Base-by-base conservation (phyloP, 768 basidiomycete genomes). In the Collybia nuda region DNA sequence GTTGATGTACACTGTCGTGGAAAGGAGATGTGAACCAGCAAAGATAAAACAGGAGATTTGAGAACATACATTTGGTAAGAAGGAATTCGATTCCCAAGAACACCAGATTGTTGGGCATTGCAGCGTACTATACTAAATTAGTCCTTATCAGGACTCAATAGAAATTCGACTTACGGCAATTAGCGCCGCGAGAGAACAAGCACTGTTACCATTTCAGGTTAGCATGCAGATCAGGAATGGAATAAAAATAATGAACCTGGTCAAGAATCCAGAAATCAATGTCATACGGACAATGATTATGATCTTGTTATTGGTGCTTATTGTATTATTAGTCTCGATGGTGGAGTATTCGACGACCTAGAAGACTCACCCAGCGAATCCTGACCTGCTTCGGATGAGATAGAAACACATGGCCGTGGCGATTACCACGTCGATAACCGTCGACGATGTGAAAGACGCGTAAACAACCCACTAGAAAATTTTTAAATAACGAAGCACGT, bases 1-100 rank as follows among this genome's bases (percentile, higher is more conserved):
- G 50, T 64, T 65, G 52, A 63, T 59, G 40, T 68, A 68, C 15
- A 67, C 66, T 68, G 46, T 17, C 17, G 17, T 15, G 9, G 39
- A 18, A 5, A 11, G 3, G 9, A 11, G 14, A 11, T 11, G 32
- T 11, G 9, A 32, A 17, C 28, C 39, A 23, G 41, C 8, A 18
- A 21, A 12, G 23, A 8, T 0, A 15, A 52, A 18, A 22, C 6
- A 36, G 18, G n/a, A 42, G 35, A 1, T 12, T 17, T 26, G 29
- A 19, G 32, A 36, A 19, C 59, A 21, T 39, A 60, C 61, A 36
- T 54, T 60, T 60, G 7, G 61, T 54, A 12, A 62, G 39, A 11
- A 58, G 50, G 26, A 62, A 58, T 35, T 51, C 41, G 32, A 62
- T 50, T 17, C 56, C 55, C 4, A 62, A 46, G 45, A 53, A 60